Evolutionary conservation across 768 basidiomycete species (phyloP), one percentile per base, ranked within the genome.

Genomic region (Rickenella mellea): DNA sequence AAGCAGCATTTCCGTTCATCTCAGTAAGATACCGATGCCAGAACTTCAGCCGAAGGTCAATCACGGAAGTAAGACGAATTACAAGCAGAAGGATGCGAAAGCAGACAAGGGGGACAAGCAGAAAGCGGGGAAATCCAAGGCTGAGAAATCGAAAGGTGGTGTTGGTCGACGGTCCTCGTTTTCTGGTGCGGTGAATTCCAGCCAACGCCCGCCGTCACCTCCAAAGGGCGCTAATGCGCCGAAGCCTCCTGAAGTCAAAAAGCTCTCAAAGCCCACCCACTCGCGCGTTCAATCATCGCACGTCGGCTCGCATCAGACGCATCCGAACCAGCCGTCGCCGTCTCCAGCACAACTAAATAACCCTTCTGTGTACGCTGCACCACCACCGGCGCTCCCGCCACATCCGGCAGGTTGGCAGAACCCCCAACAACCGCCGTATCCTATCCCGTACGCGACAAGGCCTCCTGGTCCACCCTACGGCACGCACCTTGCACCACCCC

Each of bases 11-110:
- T 71, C 69, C 0, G 69, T 90, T 1, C 86, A 90, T 57, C 60
- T 91, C 14, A 86, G 85, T 68, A 90, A 90, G 67, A 87, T 91
- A 37, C 67, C 80, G 11, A 89, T 91, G 76, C 87, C 86, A 0
- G 87, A 91, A 55, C 70, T 91, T 12, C 72, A 73, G 51, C 83
- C 83, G 3, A 72, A 68, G 46, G 53, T 66, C 19, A 36, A 36
- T 17, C 33, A 36, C n/a, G n/a, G n/a, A 36, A 36, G 15, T 17
- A 10, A 17, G 15, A 3, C 33, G 15, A 22, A 36, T 10, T 10
- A 17, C 33, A 36, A 17, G 15, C 33, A 8, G 27, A 41, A 24
- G 40, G 31, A 24, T 6, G 33, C 8, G 19, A 37, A n/a, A 40
- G 35, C 8, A 43, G 33, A 43, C 21, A 43, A 35, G 36, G n/a